These are phyloP conservation scores for Osmanthus fragrans DNA, from an alignment of 257 asterid species.

Conservation along the genomic window DNA sequence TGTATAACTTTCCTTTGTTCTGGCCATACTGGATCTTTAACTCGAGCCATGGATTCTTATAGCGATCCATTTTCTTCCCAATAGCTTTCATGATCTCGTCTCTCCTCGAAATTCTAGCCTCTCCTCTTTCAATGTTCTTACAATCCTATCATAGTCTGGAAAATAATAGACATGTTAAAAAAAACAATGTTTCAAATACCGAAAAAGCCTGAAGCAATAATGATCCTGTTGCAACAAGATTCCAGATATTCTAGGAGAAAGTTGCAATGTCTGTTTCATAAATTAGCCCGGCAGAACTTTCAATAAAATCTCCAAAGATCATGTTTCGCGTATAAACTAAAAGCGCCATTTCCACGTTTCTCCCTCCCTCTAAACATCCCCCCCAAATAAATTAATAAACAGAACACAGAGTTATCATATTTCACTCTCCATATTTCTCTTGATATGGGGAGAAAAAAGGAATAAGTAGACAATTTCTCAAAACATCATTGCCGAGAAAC, in stretches of 20 bases:
- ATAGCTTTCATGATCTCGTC: conserved; percentile 99
- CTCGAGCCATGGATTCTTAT: conserved; percentile 97
- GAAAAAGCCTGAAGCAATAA: neutral
- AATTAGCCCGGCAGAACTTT: neutral
- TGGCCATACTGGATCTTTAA: conserved; percentile 97
- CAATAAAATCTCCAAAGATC: neutral
- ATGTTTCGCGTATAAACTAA: neutral
- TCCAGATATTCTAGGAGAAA: neutral
- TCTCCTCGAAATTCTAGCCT: conserved; percentile 91
- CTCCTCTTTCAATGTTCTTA: conserved; percentile 97
- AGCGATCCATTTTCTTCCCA: conserved; percentile 94
- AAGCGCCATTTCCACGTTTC: neutral
- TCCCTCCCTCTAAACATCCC: neutral
- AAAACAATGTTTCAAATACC: neutral
- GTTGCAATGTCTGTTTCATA: neutral
- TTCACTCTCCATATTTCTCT: neutral
- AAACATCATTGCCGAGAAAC: neutral
- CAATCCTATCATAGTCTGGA: conserved; percentile 94
- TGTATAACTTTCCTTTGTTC: conserved; percentile 97
- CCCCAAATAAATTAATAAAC: neutral
- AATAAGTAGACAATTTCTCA: neutral
- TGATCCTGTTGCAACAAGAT: neutral
- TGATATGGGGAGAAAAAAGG: neutral
- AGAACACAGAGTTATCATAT: neutral
- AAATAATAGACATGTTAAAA: conserved; percentile 16